These are phyloP conservation scores for Sphagnum tenellum DNA, from an alignment of 225 moss, liverwort and hornwort species.

Conservation along the genomic window DNA sequence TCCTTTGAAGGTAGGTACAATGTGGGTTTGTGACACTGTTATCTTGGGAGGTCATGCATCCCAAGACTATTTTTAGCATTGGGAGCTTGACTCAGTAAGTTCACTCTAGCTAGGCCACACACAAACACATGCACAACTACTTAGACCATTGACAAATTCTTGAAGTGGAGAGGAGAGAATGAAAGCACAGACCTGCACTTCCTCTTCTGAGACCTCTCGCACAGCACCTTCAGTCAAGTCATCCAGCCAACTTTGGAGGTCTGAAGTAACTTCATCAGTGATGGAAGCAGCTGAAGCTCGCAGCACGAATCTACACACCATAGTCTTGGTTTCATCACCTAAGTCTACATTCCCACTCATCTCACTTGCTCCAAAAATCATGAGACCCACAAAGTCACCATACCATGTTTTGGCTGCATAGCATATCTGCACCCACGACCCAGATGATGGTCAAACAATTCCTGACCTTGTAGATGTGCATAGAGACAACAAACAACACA, in stretches of 20 bases:
- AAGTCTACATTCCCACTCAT: slow-evolving; percentile 78
- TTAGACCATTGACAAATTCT: no score
- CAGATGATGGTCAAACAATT: no score
- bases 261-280: slow-evolving; percentile 77
- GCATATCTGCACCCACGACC: slow-evolving; percentile 48
- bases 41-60: no score
- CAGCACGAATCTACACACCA: slow-evolving; percentile 94
- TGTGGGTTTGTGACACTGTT: no score
- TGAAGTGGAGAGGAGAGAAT: no score
- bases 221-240: slow-evolving; percentile 82
- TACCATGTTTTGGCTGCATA: slow-evolving; percentile 99
- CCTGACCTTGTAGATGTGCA: no score
- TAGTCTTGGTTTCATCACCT: slow-evolving; percentile 89
- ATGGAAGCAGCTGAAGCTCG: slow-evolving; percentile 77
- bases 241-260: slow-evolving; percentile 90
- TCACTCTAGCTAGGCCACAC: no score
- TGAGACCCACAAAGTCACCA: slow-evolving; percentile 92
- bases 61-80: no score
- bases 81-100: no score
- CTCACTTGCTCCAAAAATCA: slow-evolving; percentile 95
- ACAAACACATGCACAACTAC: no score
- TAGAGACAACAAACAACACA: no score
- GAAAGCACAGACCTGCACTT: slow-evolving; percentile 56
- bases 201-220: slow-evolving; percentile 78
- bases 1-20: no score